phyloP scores from a whole-genome alignment of 345 rosid genomes.

The Citrus glauca region DNA sequence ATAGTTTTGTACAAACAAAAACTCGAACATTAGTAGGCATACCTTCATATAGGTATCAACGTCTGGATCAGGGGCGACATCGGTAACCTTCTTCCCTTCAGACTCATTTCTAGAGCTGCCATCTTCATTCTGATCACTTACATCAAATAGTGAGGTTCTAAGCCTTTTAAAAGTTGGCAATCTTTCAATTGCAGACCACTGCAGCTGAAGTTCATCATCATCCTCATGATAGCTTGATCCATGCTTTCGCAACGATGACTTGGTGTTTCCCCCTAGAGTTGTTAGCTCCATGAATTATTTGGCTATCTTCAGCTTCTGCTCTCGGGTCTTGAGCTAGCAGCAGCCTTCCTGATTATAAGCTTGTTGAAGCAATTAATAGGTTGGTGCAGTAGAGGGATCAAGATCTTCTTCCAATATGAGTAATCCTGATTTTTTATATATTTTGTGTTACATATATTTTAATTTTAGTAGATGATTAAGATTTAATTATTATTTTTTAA shows the following conservation, averaged over 20 bases:
- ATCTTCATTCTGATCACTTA: not conserved
- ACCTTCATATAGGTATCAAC: slow-evolving; percentile 75
- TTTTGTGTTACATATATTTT: too few species aligned
- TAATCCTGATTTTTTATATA: too few species aligned
- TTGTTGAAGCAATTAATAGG: too few species aligned
- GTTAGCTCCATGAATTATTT: not conserved
- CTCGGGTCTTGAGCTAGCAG: too few species aligned
- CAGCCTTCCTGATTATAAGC: not conserved
- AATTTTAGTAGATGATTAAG: too few species aligned
- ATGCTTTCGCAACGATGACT: not conserved
- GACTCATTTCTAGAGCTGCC: slow-evolving; percentile 10
- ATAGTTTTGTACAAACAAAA: not conserved
- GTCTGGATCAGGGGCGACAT: slow-evolving; percentile 55
- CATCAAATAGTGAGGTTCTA: slow-evolving; percentile 35
- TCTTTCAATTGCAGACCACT: slow-evolving; percentile 54
- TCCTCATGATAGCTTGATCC: not conserved
- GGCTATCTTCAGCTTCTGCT: not conserved
- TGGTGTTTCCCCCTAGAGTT: not conserved
- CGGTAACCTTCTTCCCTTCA: slow-evolving; percentile 30
- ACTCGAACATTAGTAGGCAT: not conserved
- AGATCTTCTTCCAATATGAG: fast-evolving
- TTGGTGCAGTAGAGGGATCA: too few species aligned
- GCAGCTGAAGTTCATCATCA: slow-evolving; percentile 33
- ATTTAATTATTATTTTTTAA: too few species aligned
- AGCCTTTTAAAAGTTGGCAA: slow-evolving; percentile 46